phyloP scores from a whole-genome alignment of 192 early-diverging fungal species.

The Podila minutissima region DNA sequence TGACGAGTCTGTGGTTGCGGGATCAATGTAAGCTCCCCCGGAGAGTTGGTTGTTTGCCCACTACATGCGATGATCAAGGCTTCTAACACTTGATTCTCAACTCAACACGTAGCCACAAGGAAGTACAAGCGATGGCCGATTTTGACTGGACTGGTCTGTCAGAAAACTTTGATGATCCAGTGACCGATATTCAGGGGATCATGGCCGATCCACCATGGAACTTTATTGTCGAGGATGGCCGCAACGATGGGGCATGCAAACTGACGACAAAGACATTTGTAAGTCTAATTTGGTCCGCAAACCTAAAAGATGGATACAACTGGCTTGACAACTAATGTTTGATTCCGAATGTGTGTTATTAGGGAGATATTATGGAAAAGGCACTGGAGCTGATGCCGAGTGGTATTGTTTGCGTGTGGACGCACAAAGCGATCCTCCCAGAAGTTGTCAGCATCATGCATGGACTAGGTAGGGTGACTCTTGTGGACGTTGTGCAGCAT shows the following conservation, averaged over 20 bases:
- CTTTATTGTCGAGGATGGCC: slow-evolving; percentile 58
- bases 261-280: slow-evolving; percentile 50
- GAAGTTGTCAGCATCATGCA: slow-evolving; percentile 66
- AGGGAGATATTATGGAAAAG: slow-evolving; percentile 54
- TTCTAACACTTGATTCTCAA: not conserved
- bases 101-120: slow-evolving; percentile 14
- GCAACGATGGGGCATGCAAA: slow-evolving; percentile 54
- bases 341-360: not conserved
- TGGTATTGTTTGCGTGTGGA: slow-evolving; percentile 67
- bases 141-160: slow-evolving; percentile 43
- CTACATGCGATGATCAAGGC: not conserved
- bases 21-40: slow-evolving; percentile 9
- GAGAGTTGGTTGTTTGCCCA: not conserved
- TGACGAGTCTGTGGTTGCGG: slow-evolving; percentile 13
- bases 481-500: too few species aligned
- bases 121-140: slow-evolving; percentile 17
- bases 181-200: slow-evolving; percentile 58
- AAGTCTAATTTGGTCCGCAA: not conserved
- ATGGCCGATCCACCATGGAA: slow-evolving; percentile 70
- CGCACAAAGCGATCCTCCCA: slow-evolving; percentile 62
- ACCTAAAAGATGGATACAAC: too few species aligned
- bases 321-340: too few species aligned
- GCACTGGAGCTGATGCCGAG: slow-evolving; percentile 55
- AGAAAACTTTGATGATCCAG: slow-evolving; percentile 29
- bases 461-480: slow-evolving; percentile 43